phyloP scores from a whole-genome alignment of 2,329 filamentous ascomycete species.

The Cladosporium velox region DNA sequence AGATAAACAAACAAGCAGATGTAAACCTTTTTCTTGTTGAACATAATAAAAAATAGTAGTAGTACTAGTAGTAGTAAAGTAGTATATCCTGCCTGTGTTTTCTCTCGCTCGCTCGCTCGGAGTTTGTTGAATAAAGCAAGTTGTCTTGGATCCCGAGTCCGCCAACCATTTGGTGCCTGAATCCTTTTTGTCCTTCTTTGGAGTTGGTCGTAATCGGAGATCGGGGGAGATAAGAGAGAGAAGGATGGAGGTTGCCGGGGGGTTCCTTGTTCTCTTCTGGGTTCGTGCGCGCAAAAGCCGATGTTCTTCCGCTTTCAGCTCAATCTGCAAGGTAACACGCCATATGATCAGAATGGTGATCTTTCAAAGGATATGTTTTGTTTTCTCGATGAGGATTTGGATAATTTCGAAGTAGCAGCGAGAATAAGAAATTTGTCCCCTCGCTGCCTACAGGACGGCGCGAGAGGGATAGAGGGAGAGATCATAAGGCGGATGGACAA shows the following conservation, averaged over 20 bases:
- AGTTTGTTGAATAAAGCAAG: neutral
- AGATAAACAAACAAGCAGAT: neutral
- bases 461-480: neutral
- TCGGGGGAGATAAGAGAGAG: neutral
- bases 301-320: neutral
- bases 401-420: neutral
- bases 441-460: neutral
- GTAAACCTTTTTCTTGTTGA: neutral
- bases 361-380: neutral
- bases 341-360: conserved; percentile 10
- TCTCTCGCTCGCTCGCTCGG: neutral
- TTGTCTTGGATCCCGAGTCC: neutral
- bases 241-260: neutral
- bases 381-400: neutral
- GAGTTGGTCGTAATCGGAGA: neutral
- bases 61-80: neutral
- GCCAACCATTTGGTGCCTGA: neutral
- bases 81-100: neutral
- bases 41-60: neutral
- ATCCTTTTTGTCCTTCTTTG: neutral
- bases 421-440: neutral
- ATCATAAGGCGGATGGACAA: neutral
- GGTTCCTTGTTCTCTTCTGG: neutral
- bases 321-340: neutral
- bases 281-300: neutral